A percentile compares a stretch with the other conserved stretches of the same genome.
Conservation (phyloP, 352 stramenopile genomes). For the Globisporangium megalacanthum region DNA sequence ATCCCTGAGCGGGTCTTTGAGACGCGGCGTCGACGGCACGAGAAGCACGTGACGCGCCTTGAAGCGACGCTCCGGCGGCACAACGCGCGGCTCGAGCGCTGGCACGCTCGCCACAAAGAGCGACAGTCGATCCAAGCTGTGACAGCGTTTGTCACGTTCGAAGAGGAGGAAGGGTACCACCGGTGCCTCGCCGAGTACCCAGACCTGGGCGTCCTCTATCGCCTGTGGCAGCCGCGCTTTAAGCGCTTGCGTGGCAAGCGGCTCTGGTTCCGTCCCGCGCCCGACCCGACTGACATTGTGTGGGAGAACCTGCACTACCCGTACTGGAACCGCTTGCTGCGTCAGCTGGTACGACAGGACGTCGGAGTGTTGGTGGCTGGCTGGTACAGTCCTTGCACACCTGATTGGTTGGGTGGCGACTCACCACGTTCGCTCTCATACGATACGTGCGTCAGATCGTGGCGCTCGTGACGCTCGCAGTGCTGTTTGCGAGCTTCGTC, state of each 20-base stretch:
- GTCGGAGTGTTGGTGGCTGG: not conserved
- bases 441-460: conserved; percentile 28
- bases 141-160: conserved; percentile 81
- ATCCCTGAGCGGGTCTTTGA: conserved; percentile 34
- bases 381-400: too few species aligned
- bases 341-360: conserved; percentile 42
- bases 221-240: conserved; percentile 57
- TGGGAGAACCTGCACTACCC: conserved; percentile 81
- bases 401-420: not conserved
- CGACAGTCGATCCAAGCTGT: conserved; percentile 38
- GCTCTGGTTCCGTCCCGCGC: conserved; percentile 59
- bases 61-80: conserved; percentile 39
- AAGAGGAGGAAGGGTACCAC: conserved; percentile 75
- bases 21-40: conserved; percentile 33
- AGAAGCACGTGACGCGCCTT: conserved; percentile 37
- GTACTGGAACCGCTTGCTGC: conserved; percentile 48
- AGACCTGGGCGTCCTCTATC: conserved; percentile 63
- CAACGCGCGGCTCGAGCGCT: conserved; percentile 28
- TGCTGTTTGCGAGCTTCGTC: conserved; percentile 72
- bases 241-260: conserved; percentile 71
- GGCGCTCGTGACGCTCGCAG: conserved; percentile 55
- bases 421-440: not conserved
- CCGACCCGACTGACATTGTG: conserved; percentile 78
- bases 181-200: conserved; percentile 78
- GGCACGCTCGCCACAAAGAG: conserved; percentile 16